Evolutionary conservation across 1,139 yeast genomes (phyloP).

Genomic region (Diutina catenulata): DNA sequence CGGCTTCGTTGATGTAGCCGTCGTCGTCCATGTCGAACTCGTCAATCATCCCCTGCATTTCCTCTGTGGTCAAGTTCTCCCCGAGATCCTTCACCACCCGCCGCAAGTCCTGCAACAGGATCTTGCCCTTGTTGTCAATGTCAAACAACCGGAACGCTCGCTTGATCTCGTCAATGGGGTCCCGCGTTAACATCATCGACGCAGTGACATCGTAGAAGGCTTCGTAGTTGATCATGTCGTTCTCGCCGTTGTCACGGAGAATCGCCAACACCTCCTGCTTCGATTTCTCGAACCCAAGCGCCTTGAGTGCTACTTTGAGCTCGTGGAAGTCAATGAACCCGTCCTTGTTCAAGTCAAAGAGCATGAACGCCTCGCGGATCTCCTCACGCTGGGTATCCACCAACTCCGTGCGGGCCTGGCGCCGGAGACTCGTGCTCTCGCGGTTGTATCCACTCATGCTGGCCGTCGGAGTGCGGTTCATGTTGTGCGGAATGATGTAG

Average conservation of each 20-base stretch:
- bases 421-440: too few relatives aligned
- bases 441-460: too few relatives aligned
- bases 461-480: too few relatives aligned
- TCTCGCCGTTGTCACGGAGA: constrained; percentile 71
- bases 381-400: constrained; percentile 88
- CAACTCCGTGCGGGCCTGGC: too few relatives aligned
- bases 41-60: constrained; percentile 91
- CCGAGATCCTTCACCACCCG: constrained; percentile 90
- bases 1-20: constrained; percentile 90
- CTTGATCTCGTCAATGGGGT: constrained; percentile 85
- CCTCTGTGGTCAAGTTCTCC: constrained; percentile 86
- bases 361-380: constrained; percentile 83
- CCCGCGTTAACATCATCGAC: constrained; percentile 66
- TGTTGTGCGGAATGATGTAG: too few relatives aligned
- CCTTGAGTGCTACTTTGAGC: constrained; percentile 82
- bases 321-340: constrained; percentile 90
- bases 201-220: constrained; percentile 75
- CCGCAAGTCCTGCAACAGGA: constrained; percentile 69
- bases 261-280: constrained; percentile 75
- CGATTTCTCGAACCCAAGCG: constrained; percentile 79
- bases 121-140: constrained; percentile 80
- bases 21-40: constrained; percentile 96
- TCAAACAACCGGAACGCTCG: constrained; percentile 89
- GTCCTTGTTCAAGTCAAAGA: constrained; percentile 89
- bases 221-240: constrained; percentile 64